Conservation (phyloP, 1,284 basidiomycete genomes). For the Dichomitus squalens region DNA sequence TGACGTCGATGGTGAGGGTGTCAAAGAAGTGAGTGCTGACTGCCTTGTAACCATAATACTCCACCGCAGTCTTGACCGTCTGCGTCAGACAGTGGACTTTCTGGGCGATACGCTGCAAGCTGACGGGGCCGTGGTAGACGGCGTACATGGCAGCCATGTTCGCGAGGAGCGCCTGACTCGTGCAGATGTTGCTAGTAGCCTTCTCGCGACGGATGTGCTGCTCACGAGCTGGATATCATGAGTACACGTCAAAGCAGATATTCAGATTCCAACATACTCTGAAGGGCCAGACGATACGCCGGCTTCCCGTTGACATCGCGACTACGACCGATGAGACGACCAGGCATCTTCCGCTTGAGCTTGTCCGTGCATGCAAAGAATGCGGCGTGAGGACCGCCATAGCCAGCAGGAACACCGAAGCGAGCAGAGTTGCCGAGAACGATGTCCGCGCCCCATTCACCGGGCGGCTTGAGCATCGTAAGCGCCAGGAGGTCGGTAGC, state of each 20-base stretch:
- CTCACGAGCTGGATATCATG: conserved; percentile 70
- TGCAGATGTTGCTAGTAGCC: conserved; percentile 94
- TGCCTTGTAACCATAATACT: conserved; percentile 72
- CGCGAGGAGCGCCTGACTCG: conserved; percentile 90
- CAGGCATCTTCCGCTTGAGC: conserved; percentile 97
- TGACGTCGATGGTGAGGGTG: conserved; percentile 87
- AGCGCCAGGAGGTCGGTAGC: conserved; percentile 93
- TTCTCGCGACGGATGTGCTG: conserved; percentile 97
- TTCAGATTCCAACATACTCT: conserved; percentile 61
- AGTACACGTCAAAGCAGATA: not conserved
- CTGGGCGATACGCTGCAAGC: conserved; percentile 84
- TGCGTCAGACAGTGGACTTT: conserved; percentile 92
- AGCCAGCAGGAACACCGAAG: conserved; percentile 92
- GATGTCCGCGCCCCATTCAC: conserved; percentile 98
- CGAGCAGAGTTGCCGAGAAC: conserved; percentile 94
- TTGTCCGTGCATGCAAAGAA: conserved; percentile 96
- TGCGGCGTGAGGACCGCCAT: conserved; percentile 91
- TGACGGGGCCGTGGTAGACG: conserved; percentile 93
- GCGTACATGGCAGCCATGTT: conserved; percentile 99
- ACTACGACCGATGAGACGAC: conserved; percentile 90
- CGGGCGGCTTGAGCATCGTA: conserved; percentile 93
- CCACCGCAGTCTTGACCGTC: conserved; percentile 73
- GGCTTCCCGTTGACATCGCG: conserved; percentile 84
- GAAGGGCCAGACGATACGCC: conserved; percentile 92
- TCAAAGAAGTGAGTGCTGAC: conserved; percentile 85